Conservation (phyloP, 805 yeast species). For the Monosporozyma aquatica region DNA sequence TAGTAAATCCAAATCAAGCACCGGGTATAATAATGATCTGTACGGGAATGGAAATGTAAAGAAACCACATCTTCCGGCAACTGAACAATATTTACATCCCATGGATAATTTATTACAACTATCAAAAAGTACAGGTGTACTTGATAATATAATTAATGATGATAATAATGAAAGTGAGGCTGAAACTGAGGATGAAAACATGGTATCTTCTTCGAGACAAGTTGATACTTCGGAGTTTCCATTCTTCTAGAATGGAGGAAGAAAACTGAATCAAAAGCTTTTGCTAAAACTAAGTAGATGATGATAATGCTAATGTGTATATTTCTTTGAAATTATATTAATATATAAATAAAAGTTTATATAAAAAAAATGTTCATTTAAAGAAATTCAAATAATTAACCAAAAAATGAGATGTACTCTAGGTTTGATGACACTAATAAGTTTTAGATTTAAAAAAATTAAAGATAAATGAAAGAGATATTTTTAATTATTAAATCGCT, state of each 20-base stretch:
- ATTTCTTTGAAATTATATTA: not conserved
- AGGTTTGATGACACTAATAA: no score
- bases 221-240: not conserved
- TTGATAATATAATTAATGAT: not conserved
- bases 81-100: not conserved
- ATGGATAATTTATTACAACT: slow-evolving; percentile 1
- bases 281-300: no score
- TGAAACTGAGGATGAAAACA: not conserved
- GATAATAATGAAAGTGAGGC: not conserved
- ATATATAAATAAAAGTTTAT: no score
- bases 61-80: not conserved
- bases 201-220: not conserved
- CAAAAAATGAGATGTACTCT: no score
- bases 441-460: not conserved
- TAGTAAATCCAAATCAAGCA: no score
- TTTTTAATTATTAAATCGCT: slow-evolving; percentile 20
- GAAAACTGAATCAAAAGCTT: no score
- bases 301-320: slow-evolving; percentile 1
- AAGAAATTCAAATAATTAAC: no score
- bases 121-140: not conserved
- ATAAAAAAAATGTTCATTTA: no score
- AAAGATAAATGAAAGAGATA: not conserved
- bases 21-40: no score
- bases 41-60: no score
- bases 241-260: not conserved